These are phyloP conservation scores for Cyclotella cryptica DNA, from an alignment of 108 stramenopile species.

Conservation along the genomic window DNA sequence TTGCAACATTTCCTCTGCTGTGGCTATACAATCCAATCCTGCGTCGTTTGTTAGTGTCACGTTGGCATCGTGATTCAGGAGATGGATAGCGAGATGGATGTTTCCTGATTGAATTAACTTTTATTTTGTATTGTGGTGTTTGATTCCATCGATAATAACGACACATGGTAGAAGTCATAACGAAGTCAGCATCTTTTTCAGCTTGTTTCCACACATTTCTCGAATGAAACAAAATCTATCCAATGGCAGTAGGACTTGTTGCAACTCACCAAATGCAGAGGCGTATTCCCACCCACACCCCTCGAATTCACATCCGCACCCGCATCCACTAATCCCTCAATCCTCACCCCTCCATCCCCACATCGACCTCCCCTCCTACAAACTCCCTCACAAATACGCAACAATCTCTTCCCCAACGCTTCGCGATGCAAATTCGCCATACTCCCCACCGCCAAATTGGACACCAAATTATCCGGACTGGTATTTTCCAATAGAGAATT, in stretches of 20 bases:
- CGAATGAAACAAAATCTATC: no score
- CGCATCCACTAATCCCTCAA: conserved; percentile 54
- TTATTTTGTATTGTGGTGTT: neutral
- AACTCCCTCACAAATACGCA: conserved; percentile 35
- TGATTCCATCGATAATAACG: neutral
- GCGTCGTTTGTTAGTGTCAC: conserved; percentile 45
- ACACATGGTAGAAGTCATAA: no score
- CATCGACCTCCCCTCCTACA: conserved; percentile 12
- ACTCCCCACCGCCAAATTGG: conserved; percentile 38
- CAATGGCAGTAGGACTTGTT: no score
- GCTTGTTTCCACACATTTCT: no score
- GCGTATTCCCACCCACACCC: conserved; percentile 41
- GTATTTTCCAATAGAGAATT: conserved; percentile 40
- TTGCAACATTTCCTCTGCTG: conserved; percentile 22
- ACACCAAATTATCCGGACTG: conserved; percentile 13
- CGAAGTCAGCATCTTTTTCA: no score
- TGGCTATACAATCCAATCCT: conserved; percentile 49
- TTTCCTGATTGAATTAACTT: conserved; percentile 47
- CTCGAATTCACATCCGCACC: conserved; percentile 47
- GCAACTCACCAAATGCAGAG: conserved; percentile 44
- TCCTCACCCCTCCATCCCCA: conserved; percentile 21
- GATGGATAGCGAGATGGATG: conserved; percentile 29
- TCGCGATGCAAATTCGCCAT: conserved; percentile 51
- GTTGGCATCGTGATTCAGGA: conserved; percentile 47
- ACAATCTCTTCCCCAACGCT: conserved; percentile 35